These are phyloP conservation scores for Circinella minor DNA, from an alignment of 371 early-diverging fungal species.

Conservation along the genomic window DNA sequence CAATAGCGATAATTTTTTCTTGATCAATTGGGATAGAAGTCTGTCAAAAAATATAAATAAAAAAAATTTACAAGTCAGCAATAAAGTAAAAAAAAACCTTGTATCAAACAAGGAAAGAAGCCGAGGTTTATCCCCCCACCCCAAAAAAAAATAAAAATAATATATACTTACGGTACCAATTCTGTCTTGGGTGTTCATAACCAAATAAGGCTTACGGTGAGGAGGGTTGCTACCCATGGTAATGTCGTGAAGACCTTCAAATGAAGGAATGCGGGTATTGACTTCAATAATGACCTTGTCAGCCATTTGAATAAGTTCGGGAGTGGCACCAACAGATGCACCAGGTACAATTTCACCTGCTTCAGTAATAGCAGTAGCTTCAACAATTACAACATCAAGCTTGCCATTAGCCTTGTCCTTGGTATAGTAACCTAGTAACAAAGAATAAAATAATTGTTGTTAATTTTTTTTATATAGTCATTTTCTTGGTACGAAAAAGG, in stretches of 20 bases:
- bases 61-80: constrained; percentile 1
- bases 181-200: constrained; percentile 53
- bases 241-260: constrained; percentile 60
- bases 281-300: constrained; percentile 59
- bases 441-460: not conserved
- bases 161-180: constrained; percentile 50
- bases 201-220: constrained; percentile 51
- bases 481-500: too few species aligned
- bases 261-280: constrained; percentile 56
- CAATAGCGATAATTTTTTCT: constrained; percentile 52
- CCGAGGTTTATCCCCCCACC: too few species aligned
- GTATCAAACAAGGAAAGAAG: not conserved
- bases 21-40: constrained; percentile 54
- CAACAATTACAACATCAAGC: constrained; percentile 55
- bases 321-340: constrained; percentile 59
- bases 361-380: constrained; percentile 60
- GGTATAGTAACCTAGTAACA: constrained; percentile 41
- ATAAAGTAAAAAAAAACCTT: not conserved
- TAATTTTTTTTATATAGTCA: too few species aligned
- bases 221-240: constrained; percentile 44
- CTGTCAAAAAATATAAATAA: constrained; percentile 28
- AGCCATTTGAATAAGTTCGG: constrained; percentile 58
- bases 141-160: too few species aligned
- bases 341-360: constrained; percentile 59
- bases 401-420: constrained; percentile 51